phyloP scores from a whole-genome alignment of 164 flowering plant genomes.

The Brasenia schreberi region DNA sequence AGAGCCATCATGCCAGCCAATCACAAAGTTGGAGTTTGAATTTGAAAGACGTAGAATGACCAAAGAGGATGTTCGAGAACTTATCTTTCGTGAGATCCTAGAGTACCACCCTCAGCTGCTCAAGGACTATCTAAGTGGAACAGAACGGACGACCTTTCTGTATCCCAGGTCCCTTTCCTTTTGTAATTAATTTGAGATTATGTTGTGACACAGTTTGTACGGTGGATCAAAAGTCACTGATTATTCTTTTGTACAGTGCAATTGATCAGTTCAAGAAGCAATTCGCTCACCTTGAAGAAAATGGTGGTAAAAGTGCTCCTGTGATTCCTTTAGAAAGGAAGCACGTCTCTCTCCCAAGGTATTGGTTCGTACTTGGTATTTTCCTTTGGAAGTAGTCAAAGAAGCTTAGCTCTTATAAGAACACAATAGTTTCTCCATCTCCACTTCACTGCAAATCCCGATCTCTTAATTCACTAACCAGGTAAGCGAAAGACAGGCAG shows the following conservation, averaged over 20 bases:
- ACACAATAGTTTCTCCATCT: too few relatives aligned
- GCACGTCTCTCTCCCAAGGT: conserved; percentile 90
- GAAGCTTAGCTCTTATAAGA: too few relatives aligned
- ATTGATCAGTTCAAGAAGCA: conserved; percentile 82
- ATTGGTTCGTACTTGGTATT: conserved; percentile 2
- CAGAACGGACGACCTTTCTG: conserved; percentile 73
- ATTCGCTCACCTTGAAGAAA: conserved; percentile 86
- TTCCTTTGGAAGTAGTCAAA: too few relatives aligned
- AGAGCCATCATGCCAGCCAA: conserved; percentile 89
- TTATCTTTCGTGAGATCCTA: conserved; percentile 74
- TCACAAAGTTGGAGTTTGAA: conserved; percentile 82
- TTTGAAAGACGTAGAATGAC: conserved; percentile 83
- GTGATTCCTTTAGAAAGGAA: conserved; percentile 72
- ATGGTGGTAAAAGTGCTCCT: conserved; percentile 62
- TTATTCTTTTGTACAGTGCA: conserved; percentile 37
- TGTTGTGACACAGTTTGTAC: not conserved
- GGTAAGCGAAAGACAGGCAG: too few relatives aligned
- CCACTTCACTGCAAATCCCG: too few relatives aligned
- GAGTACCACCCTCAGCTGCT: conserved; percentile 91
- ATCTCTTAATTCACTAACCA: too few relatives aligned
- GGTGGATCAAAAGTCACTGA: too few relatives aligned
- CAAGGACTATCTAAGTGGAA: conserved; percentile 67
- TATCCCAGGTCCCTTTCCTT: conserved; percentile 60
- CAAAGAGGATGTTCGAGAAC: conserved; percentile 76
- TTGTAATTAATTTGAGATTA: not conserved